phyloP scores from a whole-genome alignment of 1,139 yeast genomes.

The Candida anutae region DNA sequence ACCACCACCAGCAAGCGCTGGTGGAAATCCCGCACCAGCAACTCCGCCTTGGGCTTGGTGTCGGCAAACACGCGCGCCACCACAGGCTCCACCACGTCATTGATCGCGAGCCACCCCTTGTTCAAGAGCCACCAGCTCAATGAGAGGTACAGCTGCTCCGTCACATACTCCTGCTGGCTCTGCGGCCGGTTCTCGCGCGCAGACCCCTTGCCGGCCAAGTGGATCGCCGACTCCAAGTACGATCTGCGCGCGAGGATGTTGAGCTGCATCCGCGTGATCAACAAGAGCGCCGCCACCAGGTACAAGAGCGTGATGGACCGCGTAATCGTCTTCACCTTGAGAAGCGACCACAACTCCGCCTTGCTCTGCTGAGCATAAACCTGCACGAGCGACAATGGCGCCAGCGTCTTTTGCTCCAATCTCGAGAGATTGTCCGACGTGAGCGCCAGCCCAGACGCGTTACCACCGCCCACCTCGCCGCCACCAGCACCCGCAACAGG shows the following conservation, averaged over 20 bases:
- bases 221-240: conserved; percentile 71
- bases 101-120: conserved; percentile 67
- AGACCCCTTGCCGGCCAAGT: conserved; percentile 44
- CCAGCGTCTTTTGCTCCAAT: conserved; percentile 19
- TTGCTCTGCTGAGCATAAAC: conserved; percentile 43
- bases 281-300: conserved; percentile 57
- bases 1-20: conserved; percentile 11
- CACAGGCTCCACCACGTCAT: conserved; percentile 45
- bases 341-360: conserved; percentile 76
- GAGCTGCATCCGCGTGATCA: conserved; percentile 77
- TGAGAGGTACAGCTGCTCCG: conserved; percentile 80
- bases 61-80: conserved; percentile 57
- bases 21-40: conserved; percentile 53
- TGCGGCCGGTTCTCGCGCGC: conserved; percentile 6
- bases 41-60: conserved; percentile 65
- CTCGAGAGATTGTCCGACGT: conserved; percentile 35
- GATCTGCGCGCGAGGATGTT: conserved; percentile 83
- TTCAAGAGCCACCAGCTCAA: conserved; percentile 93
- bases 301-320: conserved; percentile 69
- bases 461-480: conserved; percentile 2
- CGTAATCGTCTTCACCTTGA: conserved; percentile 69
- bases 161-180: conserved; percentile 34
- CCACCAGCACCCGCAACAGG: conserved; percentile 14
- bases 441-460: conserved; percentile 11
- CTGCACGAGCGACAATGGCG: too few species aligned